phyloP scores from a whole-genome alignment of 2,329 filamentous ascomycete genomes.

The Monilinia vaccinii-corymbosi region DNA sequence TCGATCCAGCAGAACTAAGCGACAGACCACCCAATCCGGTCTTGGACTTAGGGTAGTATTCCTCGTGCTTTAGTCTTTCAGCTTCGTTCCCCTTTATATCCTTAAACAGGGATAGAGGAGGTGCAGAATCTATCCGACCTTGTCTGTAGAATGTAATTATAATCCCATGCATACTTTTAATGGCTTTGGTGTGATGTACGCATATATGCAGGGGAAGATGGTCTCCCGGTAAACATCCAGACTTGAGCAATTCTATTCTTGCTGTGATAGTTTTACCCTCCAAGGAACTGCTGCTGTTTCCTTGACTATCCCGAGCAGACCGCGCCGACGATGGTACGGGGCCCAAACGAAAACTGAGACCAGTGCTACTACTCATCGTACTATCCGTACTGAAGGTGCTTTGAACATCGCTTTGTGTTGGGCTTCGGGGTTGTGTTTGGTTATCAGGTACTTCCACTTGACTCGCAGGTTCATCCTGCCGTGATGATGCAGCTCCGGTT shows the following conservation, averaged over 20 bases:
- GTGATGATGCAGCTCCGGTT: constrained; percentile 17
- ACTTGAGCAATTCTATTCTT: constrained; percentile 71
- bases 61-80: constrained; percentile 58
- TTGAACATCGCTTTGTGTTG: constrained; percentile 44
- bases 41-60: constrained; percentile 78
- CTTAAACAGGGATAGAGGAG: constrained; percentile 42
- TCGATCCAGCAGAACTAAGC: constrained; percentile 75
- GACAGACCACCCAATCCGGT: constrained; percentile 82
- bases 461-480: constrained; percentile 27
- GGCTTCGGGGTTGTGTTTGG: constrained; percentile 37
- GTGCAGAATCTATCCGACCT: constrained; percentile 75
- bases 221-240: constrained; percentile 81
- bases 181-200: constrained; percentile 78
- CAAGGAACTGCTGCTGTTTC: constrained; percentile 42
- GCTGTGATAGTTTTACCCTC: constrained; percentile 73
- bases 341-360: constrained; percentile 38
- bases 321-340: constrained; percentile 29
- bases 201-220: constrained; percentile 69
- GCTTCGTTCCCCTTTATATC: constrained; percentile 49
- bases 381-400: constrained; percentile 68
- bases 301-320: constrained; percentile 39
- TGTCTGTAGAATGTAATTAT: constrained; percentile 89
- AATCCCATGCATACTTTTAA: constrained; percentile 86
- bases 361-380: constrained; percentile 31
- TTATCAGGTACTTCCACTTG: constrained; percentile 30